Base-by-base conservation (phyloP, 768 basidiomycete genomes). In the Hydnum rufescens region DNA sequence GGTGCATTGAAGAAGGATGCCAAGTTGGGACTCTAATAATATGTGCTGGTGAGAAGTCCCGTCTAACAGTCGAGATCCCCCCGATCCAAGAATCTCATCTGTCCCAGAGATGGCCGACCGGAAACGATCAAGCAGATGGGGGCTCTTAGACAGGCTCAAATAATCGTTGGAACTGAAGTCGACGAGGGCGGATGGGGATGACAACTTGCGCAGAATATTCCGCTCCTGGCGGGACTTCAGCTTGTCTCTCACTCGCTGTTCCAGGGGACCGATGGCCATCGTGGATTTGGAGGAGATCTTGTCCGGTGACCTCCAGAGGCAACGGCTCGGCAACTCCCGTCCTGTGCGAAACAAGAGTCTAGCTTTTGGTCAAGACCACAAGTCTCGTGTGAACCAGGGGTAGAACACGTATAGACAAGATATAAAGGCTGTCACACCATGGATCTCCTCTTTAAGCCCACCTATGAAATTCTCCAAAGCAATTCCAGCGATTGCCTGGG, bases 161-260 rank as follows among this genome's bases (percentile, higher is more conserved):
- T 92, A 95, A 65, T 95, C 88, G 64, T 93, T 95, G 2, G 87
- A 83, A n/a, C 73, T 81, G 64, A 88, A 87, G 61, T 89, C 84
- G 51, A 72, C 66, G 67, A 63, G 31, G 72, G 63, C 19, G 71
- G 64, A 42, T 0, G 73, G 72, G 53, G 75, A 68, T 3, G 83
- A 81, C 1, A 89, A 74, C 23, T 73, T 68, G 36, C 84, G 75
- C n/a, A 77, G 71, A 61, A 85, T 83, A 55, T 67, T 63, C n/a
- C 81, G 73, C 30, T 71, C 64, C 16, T 79, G 75, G 42, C 86
- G 75, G 22, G 82, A 80, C 1, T 64, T 55, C 34, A 87, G 73
- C 8, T 26, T 13, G 13, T 13, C 44, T 25, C 8, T 13, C 13
- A 47, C 44, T 13, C 44, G 44, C 8, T 28, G 8, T 8, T 26